Percentiles rank a stretch among this genome's conserved stretches.
Evolutionary conservation across 2,329 filamentous ascomycete genomes (phyloP).

Genomic region (Hortaea werneckii): DNA sequence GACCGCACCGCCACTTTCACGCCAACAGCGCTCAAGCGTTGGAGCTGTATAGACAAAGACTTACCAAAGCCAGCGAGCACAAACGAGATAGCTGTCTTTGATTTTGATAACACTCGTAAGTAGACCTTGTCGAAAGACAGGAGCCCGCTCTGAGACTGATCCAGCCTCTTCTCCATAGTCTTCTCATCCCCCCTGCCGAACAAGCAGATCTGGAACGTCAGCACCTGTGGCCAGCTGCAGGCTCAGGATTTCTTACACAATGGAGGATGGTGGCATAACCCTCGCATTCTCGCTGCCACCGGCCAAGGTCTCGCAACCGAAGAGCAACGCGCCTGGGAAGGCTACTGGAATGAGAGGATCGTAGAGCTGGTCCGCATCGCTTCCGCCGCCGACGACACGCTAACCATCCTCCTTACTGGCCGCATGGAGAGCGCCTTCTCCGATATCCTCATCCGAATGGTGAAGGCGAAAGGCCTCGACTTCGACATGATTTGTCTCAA

Average conservation of each 20-base stretch:
- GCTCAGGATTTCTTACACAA: constrained; percentile 67
- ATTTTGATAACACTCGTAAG: constrained; percentile 93
- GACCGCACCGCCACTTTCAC: constrained; percentile 33
- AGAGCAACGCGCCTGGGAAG: constrained; percentile 73
- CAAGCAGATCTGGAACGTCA: constrained; percentile 70
- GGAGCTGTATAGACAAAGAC: constrained; percentile 67
- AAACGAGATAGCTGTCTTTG: constrained; percentile 80
- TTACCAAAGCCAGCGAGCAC: constrained; percentile 62
- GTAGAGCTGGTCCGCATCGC: constrained; percentile 67
- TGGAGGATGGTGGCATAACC: constrained; percentile 90
- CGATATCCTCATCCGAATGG: constrained; percentile 71
- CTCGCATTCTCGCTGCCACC: constrained; percentile 72
- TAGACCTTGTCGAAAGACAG: not conserved
- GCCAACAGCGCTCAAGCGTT: constrained; percentile 66
- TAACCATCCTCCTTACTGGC: constrained; percentile 81
- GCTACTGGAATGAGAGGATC: constrained; percentile 95
- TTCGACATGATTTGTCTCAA: constrained; percentile 88
- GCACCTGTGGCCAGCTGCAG: constrained; percentile 66
- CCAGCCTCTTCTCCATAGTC: constrained; percentile 41
- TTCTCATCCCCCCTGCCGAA: constrained; percentile 90
- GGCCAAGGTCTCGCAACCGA: constrained; percentile 74
- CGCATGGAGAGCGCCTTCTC: constrained; percentile 68
- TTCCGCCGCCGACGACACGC: constrained; percentile 71
- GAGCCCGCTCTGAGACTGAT: constrained; percentile 5
- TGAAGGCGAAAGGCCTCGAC: constrained; percentile 63